Conservation (phyloP, 108 stramenopile genomes). For the Tribonema minus region DNA sequence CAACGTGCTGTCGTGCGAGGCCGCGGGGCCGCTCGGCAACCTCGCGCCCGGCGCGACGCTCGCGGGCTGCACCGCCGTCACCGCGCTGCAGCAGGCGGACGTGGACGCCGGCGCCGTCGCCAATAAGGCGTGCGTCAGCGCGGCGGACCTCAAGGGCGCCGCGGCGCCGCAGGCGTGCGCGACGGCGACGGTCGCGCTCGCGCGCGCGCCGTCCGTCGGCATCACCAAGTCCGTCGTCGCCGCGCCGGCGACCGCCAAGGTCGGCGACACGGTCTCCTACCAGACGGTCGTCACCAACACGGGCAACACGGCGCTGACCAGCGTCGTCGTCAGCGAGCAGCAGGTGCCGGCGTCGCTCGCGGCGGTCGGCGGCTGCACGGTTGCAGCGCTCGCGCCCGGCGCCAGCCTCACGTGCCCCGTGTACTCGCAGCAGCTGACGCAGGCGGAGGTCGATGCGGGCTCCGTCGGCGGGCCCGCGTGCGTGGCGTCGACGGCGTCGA, state of each 20-base stretch:
- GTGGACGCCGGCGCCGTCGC: not conserved
- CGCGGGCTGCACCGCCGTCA: not conserved
- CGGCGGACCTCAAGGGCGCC: not conserved
- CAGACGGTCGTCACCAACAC: not conserved
- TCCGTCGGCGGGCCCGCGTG: not conserved
- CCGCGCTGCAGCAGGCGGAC: not conserved
- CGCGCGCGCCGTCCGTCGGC: not conserved
- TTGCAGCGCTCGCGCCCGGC: not conserved
- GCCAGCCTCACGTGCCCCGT: not conserved
- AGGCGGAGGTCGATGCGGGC: not conserved
- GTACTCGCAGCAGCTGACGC: not conserved
- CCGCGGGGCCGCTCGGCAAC: not conserved
- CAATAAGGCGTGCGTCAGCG: not conserved
- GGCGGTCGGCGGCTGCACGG: not conserved
- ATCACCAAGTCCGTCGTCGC: not conserved
- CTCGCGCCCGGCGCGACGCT: not conserved
- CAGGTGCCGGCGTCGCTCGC: not conserved
- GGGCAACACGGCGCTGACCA: not conserved
- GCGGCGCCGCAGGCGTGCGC: not conserved
- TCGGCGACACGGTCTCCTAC: not conserved
- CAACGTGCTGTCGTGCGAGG: not conserved
- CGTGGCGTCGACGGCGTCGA: too few species aligned
- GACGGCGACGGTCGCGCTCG: not conserved
- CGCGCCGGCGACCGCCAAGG: not conserved
- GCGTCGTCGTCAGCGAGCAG: not conserved